These are phyloP conservation scores for Chytriomyces sp. DNA, from an alignment of 192 early-diverging fungal species.

Conservation along the genomic window DNA sequence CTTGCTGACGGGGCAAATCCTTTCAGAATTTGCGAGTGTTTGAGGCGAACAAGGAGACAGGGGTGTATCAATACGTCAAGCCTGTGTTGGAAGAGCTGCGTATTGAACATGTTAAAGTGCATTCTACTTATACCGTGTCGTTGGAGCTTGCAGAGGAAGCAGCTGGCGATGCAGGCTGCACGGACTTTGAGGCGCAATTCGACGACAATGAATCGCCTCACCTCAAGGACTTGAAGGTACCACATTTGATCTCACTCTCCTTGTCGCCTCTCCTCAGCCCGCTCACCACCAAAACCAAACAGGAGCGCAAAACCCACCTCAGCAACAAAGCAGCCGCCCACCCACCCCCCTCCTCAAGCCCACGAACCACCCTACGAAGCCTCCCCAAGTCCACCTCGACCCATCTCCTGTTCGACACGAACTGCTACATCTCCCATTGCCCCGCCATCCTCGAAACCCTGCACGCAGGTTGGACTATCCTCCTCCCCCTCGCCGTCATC, in stretches of 20 bases:
- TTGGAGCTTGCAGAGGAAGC: no score
- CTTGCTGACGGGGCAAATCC: no score
- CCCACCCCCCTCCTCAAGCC: not conserved
- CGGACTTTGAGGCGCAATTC: not conserved
- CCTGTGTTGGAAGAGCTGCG: no score
- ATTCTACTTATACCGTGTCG: no score
- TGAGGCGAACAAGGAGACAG: no score
- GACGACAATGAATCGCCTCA: conserved; percentile 1
- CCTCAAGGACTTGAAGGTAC: not conserved
- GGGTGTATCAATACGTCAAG: no score
- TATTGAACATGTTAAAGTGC: no score
- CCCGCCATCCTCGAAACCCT: not conserved
- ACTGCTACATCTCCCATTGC: conserved; percentile 28
- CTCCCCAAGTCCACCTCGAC: not conserved
- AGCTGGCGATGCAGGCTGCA: no score
- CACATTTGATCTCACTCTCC: no score
- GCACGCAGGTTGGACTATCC: conserved; percentile 6
- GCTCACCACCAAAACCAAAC: not conserved
- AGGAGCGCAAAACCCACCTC: conserved; percentile 22
- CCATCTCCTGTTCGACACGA: conserved; percentile 32
- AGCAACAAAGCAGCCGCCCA: not conserved
- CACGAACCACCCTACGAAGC: not conserved
- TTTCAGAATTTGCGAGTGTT: no score
- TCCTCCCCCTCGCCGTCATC: conserved; percentile 34
- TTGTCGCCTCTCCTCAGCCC: no score